Conservation (phyloP, 1,284 basidiomycete genomes). For the Cystobasidium slooffiae region DNA sequence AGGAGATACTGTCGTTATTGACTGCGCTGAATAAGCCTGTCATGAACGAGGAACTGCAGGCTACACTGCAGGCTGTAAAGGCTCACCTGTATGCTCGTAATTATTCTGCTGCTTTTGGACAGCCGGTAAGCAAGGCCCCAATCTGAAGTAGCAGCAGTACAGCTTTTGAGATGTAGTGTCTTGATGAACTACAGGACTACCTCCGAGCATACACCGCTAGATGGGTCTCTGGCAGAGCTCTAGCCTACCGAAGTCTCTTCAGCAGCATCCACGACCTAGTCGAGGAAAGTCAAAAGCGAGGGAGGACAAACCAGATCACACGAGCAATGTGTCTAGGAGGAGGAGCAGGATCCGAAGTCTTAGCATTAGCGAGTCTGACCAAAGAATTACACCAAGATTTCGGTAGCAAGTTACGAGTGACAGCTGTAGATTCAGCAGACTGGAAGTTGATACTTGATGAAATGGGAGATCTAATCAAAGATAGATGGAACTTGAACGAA, state of each 20-base stretch:
- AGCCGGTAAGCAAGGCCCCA: slow-evolving; percentile 12
- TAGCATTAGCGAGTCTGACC: slow-evolving; percentile 56
- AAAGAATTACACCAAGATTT: slow-evolving; percentile 42
- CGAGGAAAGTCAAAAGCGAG: slow-evolving; percentile 1
- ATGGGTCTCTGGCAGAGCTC: slow-evolving; percentile 59
- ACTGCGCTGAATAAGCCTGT: slow-evolving; percentile 30
- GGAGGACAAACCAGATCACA: slow-evolving; percentile 1
- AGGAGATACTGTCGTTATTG: slow-evolving; percentile 35
- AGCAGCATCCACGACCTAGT: slow-evolving; percentile 36
- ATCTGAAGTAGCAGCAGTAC: not conserved
- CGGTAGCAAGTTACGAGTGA: slow-evolving; percentile 36
- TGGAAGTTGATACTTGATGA: slow-evolving; percentile 54
- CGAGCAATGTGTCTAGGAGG: slow-evolving; percentile 54
- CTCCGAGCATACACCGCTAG: slow-evolving; percentile 57
- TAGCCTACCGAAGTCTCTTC: slow-evolving; percentile 54
- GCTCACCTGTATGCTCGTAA: slow-evolving; percentile 34
- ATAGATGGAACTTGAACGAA: slow-evolving; percentile 52
- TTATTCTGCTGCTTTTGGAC: slow-evolving; percentile 38
- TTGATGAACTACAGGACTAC: slow-evolving; percentile 15
- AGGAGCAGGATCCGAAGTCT: slow-evolving; percentile 59
- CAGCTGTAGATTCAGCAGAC: slow-evolving; percentile 55
- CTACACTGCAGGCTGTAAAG: slow-evolving; percentile 41
- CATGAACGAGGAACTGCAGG: slow-evolving; percentile 32
- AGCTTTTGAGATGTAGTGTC: not conserved
- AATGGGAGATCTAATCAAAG: slow-evolving; percentile 48